These are phyloP conservation scores for Lachnum nothofagi DNA, from an alignment of 2,329 filamentous ascomycete genomes.

Conservation along the genomic window DNA sequence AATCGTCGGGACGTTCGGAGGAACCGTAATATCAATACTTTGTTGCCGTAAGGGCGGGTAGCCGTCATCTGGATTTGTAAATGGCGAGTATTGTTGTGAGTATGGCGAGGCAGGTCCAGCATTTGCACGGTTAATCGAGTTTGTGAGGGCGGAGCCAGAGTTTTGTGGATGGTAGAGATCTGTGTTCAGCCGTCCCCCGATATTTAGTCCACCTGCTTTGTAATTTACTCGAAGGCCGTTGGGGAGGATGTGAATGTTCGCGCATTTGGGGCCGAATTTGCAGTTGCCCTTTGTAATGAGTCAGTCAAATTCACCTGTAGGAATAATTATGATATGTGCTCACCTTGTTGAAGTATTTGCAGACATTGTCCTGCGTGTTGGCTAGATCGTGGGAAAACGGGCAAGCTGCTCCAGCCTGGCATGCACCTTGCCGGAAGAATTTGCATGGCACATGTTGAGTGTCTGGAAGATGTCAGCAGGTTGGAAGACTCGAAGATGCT, in stretches of 20 bases:
- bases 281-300: constrained; percentile 72
- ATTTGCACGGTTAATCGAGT: constrained; percentile 62
- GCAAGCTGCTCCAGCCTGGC: constrained; percentile 92
- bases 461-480: constrained; percentile 49
- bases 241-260: constrained; percentile 89
- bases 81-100: constrained; percentile 36
- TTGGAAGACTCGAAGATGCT: neutral
- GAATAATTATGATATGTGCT: constrained; percentile 23
- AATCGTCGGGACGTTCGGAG: constrained; percentile 48
- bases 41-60: constrained; percentile 42
- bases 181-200: constrained; percentile 63
- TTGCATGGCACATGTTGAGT: constrained; percentile 98
- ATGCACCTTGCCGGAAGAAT: constrained; percentile 95
- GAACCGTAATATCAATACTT: constrained; percentile 45
- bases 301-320: neutral
- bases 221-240: constrained; percentile 90
- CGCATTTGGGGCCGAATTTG: constrained; percentile 97
- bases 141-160: constrained; percentile 70
- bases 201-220: constrained; percentile 57
- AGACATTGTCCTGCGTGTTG: constrained; percentile 77
- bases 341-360: constrained; percentile 99
- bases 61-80: constrained; percentile 51
- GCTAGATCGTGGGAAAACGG: constrained; percentile 94
- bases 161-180: constrained; percentile 59
- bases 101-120: constrained; percentile 37